phyloP scores from a whole-genome alignment of 768 basidiomycete genomes.

The Strobilomyces dryophilus region DNA sequence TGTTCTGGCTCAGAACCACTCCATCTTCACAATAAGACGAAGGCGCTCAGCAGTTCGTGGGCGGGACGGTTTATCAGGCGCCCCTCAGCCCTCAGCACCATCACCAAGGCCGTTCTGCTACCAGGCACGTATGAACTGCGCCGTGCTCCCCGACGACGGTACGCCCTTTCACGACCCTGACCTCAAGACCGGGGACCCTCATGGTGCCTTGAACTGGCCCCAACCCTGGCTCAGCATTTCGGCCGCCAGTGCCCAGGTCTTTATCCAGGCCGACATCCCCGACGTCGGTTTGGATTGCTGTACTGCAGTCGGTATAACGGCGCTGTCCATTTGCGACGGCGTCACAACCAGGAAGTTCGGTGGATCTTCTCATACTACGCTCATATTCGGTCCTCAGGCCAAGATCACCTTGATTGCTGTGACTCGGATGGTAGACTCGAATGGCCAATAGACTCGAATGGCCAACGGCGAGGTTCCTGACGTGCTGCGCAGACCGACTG shows the following conservation, averaged over 20 bases:
- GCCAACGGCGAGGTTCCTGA: too few species aligned
- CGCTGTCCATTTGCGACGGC: slow-evolving; percentile 42
- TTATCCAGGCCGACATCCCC: slow-evolving; percentile 35
- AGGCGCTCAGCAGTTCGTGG: slow-evolving; percentile 37
- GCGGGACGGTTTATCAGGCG: slow-evolving; percentile 13
- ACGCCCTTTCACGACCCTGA: background rate
- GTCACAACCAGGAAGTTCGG: background rate
- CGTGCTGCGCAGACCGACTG: too few species aligned
- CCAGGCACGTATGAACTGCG: slow-evolving; percentile 9
- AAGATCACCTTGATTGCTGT: slow-evolving; percentile 1
- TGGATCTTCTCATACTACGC: too few species aligned
- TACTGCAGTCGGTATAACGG: slow-evolving; percentile 56
- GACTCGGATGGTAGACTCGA: too few species aligned
- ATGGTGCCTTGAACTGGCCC: slow-evolving; percentile 14
- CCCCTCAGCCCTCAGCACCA: background rate
- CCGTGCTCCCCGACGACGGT: slow-evolving; percentile 6
- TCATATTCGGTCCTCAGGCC: slow-evolving; percentile 1
- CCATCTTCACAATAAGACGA: slow-evolving; percentile 33
- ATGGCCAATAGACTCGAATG: too few species aligned
- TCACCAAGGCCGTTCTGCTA: slow-evolving; percentile 29
- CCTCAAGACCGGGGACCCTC: background rate
- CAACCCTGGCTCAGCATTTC: slow-evolving; percentile 41
- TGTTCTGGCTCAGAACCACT: slow-evolving; percentile 60
- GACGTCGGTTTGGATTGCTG: slow-evolving; percentile 49
- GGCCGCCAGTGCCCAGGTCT: slow-evolving; percentile 49